Base-by-base conservation (phyloP, 371 early-diverging fungal genomes). In the Gilbertella persicaria region DNA sequence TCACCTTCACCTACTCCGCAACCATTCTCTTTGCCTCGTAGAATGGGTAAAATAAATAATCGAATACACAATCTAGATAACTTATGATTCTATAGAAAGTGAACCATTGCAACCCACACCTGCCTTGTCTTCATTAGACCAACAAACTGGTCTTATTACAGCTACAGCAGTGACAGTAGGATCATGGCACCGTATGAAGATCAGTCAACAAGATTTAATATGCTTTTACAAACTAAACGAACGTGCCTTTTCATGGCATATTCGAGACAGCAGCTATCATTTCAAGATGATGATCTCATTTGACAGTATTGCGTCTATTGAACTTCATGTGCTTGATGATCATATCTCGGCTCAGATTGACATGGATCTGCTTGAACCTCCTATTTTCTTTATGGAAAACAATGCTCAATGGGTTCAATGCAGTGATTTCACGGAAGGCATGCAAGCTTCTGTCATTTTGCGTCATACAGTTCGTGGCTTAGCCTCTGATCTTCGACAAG, bases 391-490 rank as follows among this genome's bases (percentile, higher is more conserved):
- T 67, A 84, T 87, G 84, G 78, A 84, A 50, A 69, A 55, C 28
- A 38, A 44, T 16, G 24, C 24, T 8, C 19, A 42, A 13, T 90
- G 89, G 88, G 74, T 80, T 21, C 84, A 82, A 59, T 88, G 90
- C 59, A 82, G 83, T 40, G 92, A 91, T 65, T 91, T 90, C 55
- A 91, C 90, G 6, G 90, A 90, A 53, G 78, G 79, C 30, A 80
- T 74, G 65, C 89, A 90, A 70, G 90, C 89, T 7, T 80, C 87
- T 8, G 55, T 72, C 29, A 67, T 79, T n/a, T 60, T 78, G 33
- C 78, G 70, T 28, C 91, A 91, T 50, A 75, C 84, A 7, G 67
- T 90, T 37, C 81, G 80, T 44, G 87, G 87, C 23, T 56, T 82
- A 26, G 73, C 83, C 8, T 50, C 67, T 10, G 71, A 79, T 19